A percentile compares a stretch with the other conserved stretches of the same genome.
phyloP scores from a whole-genome alignment of 169 alveolate species.

The Plasmodium yoelii region DNA sequence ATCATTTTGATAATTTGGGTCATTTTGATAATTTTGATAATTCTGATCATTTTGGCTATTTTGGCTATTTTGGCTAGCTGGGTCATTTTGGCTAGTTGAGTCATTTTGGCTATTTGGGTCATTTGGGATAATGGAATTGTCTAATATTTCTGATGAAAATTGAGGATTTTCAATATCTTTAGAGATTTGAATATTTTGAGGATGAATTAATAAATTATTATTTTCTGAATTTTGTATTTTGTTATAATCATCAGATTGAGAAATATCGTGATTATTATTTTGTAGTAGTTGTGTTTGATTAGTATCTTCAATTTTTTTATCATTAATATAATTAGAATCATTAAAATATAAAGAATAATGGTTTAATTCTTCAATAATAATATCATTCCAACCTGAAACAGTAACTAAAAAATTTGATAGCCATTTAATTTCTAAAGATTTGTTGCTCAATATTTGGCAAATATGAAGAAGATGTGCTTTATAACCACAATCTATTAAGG shows the following conservation, averaged over 20 bases:
- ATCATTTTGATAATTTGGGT: background rate
- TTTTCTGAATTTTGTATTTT: too few species aligned
- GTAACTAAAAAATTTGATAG: conserved; percentile 57
- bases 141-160: too few species aligned
- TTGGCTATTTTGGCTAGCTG: too few species aligned
- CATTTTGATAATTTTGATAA: background rate
- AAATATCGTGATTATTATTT: background rate
- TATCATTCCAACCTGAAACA: conserved; percentile 74
- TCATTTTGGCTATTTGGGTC: background rate
- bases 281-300: conserved; percentile 13
- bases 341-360: conserved; percentile 68
- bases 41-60: too few species aligned
- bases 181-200: too few species aligned
- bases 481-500: conserved; percentile 68
- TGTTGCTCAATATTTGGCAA: conserved; percentile 65
- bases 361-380: conserved; percentile 47
- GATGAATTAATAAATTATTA: too few species aligned
- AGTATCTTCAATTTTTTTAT: conserved; percentile 28
- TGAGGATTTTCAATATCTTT: too few species aligned
- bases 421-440: conserved; percentile 70
- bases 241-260: too few species aligned
- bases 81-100: too few species aligned
- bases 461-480: conserved; percentile 66
- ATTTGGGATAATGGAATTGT: background rate
- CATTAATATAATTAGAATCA: conserved; percentile 31